Base-by-base conservation (phyloP, 2,329 filamentous ascomycete genomes). In the Nannizzia gypsea region DNA sequence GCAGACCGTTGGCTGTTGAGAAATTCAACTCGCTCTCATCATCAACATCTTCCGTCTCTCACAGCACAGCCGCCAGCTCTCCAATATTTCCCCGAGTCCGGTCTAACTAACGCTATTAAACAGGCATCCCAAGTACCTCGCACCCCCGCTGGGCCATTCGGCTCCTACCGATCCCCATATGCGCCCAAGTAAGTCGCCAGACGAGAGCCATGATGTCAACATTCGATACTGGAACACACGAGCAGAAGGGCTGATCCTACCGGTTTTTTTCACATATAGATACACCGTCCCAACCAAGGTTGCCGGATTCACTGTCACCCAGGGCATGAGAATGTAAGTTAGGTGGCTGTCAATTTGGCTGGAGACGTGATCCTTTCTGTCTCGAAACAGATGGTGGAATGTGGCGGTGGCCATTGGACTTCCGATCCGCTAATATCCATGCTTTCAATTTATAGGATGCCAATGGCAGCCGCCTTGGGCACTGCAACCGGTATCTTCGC, bases 401-500 rank as follows among this genome's bases (percentile, higher is more conserved):
- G 22, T 46, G 44, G n/a, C 31, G 11, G 9, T 3, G 3, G 22
- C 22, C 50, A 17, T 34, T 28, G 60, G 31, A 58, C 56, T 61
- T 59, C 50, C 50, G 58, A 17, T 42, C 44, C 38, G 34, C 42
- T 42, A 57, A 56, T 26, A 48, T 15, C 38, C 44, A 17, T 17
- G 4, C 5, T 46, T 61, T 60, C 61, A 24, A 56, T 31, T 13
- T 59, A 66, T 48, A 77, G 76, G 64, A 78, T 72, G 60, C 64
- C 68, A 59, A 76, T 83, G 56, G 79, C 77, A 50, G 78, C 73
- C 59, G 76, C 76, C 54, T 84, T 85, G 72, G 83, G 81, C 64
- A 80, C 77, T 63, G 76, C 78, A 54, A 77, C 80, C 46, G 83
- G 80, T 64, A 74, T 82, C 69, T 81, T 82, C 72, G 81, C 80